Conservation (phyloP, 169 alveolate species). For the Eimeria tenella region DNA sequence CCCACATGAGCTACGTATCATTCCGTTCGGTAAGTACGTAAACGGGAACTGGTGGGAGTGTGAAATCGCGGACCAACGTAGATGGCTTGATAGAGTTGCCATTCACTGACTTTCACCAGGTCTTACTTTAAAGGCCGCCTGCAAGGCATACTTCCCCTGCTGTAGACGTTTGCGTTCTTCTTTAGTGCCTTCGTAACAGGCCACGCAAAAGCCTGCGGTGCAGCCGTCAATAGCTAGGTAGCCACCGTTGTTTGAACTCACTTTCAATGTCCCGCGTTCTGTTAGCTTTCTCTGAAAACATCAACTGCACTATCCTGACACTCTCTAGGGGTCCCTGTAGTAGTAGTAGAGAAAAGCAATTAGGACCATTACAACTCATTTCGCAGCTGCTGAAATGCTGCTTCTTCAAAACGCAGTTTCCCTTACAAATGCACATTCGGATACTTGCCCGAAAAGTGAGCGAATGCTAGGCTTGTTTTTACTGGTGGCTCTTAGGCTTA, state of each 20-base stretch:
- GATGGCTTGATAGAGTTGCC: too few relatives aligned
- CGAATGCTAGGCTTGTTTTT: background rate
- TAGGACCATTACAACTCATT: background rate
- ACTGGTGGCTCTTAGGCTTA: background rate
- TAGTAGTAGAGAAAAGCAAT: background rate
- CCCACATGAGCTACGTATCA: too few relatives aligned
- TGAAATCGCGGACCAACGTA: too few relatives aligned
- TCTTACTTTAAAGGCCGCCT: constrained; percentile 61
- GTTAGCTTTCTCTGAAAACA: constrained; percentile 61
- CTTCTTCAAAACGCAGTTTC: background rate
- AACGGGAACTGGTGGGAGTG: too few relatives aligned
- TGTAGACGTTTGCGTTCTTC: constrained; percentile 55
- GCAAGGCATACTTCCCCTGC: constrained; percentile 51
- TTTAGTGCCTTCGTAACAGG: constrained; percentile 76
- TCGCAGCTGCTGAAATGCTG: background rate
- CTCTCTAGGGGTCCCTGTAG: background rate
- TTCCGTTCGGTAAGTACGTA: too few relatives aligned
- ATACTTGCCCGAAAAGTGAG: background rate
- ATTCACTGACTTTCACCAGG: background rate
- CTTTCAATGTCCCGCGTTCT: constrained; percentile 53
- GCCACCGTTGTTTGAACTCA: constrained; percentile 14
- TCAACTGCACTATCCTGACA: background rate
- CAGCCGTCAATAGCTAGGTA: constrained; percentile 64
- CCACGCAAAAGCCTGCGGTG: constrained; percentile 74
- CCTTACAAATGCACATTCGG: background rate